Conservation (phyloP, 495 filamentous ascomycete genomes). For the Aspergillus mulundensis region DNA sequence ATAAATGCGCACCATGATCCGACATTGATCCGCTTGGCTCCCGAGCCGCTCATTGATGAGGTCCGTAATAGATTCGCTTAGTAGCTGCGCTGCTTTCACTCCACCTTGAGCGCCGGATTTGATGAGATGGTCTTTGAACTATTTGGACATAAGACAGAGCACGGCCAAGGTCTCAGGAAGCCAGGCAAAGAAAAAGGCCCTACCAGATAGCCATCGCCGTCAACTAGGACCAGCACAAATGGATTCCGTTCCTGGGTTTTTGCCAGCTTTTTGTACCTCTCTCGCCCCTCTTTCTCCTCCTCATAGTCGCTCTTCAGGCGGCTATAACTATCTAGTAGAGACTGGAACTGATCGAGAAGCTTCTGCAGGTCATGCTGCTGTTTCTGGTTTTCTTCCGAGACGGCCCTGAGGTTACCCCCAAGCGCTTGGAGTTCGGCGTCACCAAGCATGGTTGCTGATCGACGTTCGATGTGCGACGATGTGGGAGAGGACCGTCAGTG, state of each 20-base stretch:
- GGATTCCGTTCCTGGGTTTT: slow-evolving; percentile 53
- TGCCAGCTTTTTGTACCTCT: slow-evolving; percentile 47
- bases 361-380: slow-evolving; percentile 36
- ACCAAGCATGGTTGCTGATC: too few species aligned
- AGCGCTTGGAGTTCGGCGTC: too few species aligned
- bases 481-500: too few species aligned
- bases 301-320: too few species aligned
- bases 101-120: slow-evolving; percentile 53
- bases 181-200: too few species aligned
- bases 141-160: background rate
- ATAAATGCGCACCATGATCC: slow-evolving; percentile 59
- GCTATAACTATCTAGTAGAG: slow-evolving; percentile 32
- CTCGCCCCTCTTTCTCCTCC: background rate
- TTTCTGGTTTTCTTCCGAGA: slow-evolving; percentile 28
- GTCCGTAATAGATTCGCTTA: slow-evolving; percentile 48
- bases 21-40: slow-evolving; percentile 46
- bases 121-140: slow-evolving; percentile 56
- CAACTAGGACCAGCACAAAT: slow-evolving; percentile 56
- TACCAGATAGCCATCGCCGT: slow-evolving; percentile 57
- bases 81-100: slow-evolving; percentile 48
- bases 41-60: slow-evolving; percentile 40
- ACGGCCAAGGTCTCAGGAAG: too few species aligned
- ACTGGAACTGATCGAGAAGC: slow-evolving; percentile 36
- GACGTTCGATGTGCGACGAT: too few species aligned
- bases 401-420: background rate